Base-by-base conservation (phyloP, 2,329 filamentous ascomycete genomes). In the Apiospora kogelbergensis region DNA sequence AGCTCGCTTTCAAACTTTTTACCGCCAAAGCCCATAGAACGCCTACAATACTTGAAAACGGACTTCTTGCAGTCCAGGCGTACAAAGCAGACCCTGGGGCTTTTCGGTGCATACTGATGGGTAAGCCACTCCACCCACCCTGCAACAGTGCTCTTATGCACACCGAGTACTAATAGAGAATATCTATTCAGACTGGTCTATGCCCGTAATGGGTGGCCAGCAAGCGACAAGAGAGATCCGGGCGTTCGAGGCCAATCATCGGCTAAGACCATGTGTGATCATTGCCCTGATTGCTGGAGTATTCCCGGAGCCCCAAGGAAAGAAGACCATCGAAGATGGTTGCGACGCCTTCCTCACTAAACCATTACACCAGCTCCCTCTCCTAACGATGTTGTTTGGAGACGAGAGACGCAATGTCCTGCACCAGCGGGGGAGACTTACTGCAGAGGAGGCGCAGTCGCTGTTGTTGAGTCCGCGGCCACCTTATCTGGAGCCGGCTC, bases 91-190 rank as follows among this genome's bases (percentile, higher is more conserved):
- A 60, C 20, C 53, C 53, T 22, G 53, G 15, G 53, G 53, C 53
- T 37, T 60, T 60, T 20, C 53, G 53, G 9, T 60, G 53, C 53
- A 60, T 60, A n/a, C 20, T 60, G 53, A 60, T 60, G 53, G 53
- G 53, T 60, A 37, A 3, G 53, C 17, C 10, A n/a, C 30, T 13
- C 30, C 30, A n/a, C 17, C 17, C 7, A 20, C 17, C 1, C 17
- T 53, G 13, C 22, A 26, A 17, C 6, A 53, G 4, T 53, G 20
- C 6, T 20, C 11, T 20, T 10, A 37, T n/a, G 6, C 11, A n/a
- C 26, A 60, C 6, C 53, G 17, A 37, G 26, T 9, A 30, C 22
- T 60, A 30, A 60, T n/a, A 37, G 3, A 22, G 30, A 3, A 7
- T 37, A 60, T 4, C 53, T 60, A n/a, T 22, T 17, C 13, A 60